These are phyloP conservation scores for Arabis alpina DNA, from an alignment of 345 rosid species.

Conservation along the genomic window DNA sequence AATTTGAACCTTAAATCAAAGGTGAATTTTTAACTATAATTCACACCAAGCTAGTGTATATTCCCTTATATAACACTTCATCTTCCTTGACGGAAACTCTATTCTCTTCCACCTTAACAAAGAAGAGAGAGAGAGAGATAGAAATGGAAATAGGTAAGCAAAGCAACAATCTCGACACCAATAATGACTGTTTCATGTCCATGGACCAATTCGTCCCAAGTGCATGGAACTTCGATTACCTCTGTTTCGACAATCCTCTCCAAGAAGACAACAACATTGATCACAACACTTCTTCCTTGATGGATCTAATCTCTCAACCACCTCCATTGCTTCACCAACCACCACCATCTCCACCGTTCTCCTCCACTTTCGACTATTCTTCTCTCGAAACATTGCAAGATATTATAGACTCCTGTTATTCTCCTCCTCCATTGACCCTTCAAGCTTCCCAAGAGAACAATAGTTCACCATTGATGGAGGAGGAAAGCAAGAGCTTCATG, in stretches of 20 bases:
- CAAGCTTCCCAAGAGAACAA: slow-evolving; percentile 1
- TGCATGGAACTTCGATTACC: slow-evolving; percentile 52
- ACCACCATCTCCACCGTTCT: slow-evolving; percentile 14
- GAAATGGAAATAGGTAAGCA: slow-evolving; percentile 22
- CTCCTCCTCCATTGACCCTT: slow-evolving; percentile 28
- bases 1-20: background rate
- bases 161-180: slow-evolving; percentile 12
- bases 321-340: slow-evolving; percentile 35
- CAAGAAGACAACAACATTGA: background rate
- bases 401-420: slow-evolving; percentile 36
- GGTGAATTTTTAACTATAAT: background rate
- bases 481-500: slow-evolving; percentile 41
- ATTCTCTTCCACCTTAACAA: slow-evolving; percentile 2
- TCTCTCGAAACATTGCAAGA: slow-evolving; percentile 28
- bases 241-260: slow-evolving; percentile 30
- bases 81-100: slow-evolving; percentile 16
- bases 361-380: slow-evolving; percentile 48
- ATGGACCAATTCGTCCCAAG: slow-evolving; percentile 42
- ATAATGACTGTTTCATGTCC: slow-evolving; percentile 4
- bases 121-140: slow-evolving; percentile 4
- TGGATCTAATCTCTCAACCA: slow-evolving; percentile 32
- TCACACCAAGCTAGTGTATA: background rate
- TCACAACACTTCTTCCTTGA: background rate
- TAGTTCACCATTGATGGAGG: slow-evolving; percentile 42
- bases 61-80: background rate